Evolutionary conservation across 2,329 filamentous ascomycete genomes (phyloP), one percentile per base, ranked within the genome.

Genomic region (Diaporthe sp.): DNA sequence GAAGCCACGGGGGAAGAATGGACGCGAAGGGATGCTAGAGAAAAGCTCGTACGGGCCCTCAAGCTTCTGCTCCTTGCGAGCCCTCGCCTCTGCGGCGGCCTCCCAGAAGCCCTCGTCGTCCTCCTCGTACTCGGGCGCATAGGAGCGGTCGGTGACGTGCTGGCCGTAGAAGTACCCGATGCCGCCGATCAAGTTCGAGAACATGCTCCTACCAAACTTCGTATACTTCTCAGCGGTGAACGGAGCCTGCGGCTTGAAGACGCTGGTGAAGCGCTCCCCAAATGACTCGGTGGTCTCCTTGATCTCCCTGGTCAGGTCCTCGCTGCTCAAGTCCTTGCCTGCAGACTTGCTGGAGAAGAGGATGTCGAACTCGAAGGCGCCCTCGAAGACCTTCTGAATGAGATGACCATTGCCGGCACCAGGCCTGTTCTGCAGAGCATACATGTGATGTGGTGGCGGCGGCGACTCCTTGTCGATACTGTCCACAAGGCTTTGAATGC

Each of bases 51-150:
- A 94, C 1, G 96, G 95, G 0, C 95, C 95, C 80, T 97, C 95
- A 0, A 93, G 84, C 75, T 91, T 87, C 77, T 95, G 92, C 77
- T 91, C 85, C 72, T 91, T 92, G 75, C 92, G 91, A 33, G 87
- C 89, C 74, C 95, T 90, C 6, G 96, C 96, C 80, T 93, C 92
- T 2, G 93, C 95, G 25, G 97, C 92, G 78, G 97, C 96, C 81
- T 97, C 93, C 96, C 96, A 98, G 85, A 98, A 98, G 0, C 94
- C 94, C 83, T 98, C 97, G 75, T 95, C 94, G 77, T 97, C 95
- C 85, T 99, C 97, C 15, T 98, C 95, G 78, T 98, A 98, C 80
- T 97, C 96, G 13, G 93, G 87, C n/a, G 95, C 95, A 80, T 96
- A 94, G 0, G 96, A 98, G 50, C 95, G 93, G 82, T 99, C 97